Evolutionary conservation across 1,284 basidiomycete species (phyloP), one percentile per base, ranked within the genome.

Genomic region (Termitomyces sp.): DNA sequence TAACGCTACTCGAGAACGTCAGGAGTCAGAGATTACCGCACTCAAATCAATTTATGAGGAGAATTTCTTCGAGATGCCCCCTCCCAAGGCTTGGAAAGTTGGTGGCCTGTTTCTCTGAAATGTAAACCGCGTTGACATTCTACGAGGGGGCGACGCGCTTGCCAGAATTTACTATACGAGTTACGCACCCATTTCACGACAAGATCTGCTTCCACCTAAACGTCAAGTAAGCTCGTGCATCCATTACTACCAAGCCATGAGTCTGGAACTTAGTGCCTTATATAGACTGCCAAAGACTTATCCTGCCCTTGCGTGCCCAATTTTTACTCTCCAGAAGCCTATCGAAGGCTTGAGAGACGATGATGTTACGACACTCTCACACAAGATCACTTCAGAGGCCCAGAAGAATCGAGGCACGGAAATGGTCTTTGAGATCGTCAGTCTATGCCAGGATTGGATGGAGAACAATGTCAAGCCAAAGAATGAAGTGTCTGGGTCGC

Each of bases 81-180:
- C 87, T n/a, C 83, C 84, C 21, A 89, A 81, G 64, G 88, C 80
- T 54, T 91, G 89, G 88, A 90, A 88, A 79, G 88, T 87, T 48
- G 26, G 64, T 66, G 10, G 1, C 46, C 48, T 31, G 41, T 39
- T 50, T 49, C 52, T 28, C 36, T 55, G 46, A 15, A 10, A 15
- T 56, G 54, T 12, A 19, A 28, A 28, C 41, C 13, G 9, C 50
- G 24, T 44, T 55, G 36, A 31, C 36, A 28, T 50, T 61, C 58
- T 45, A 17, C 44, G 0, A 58, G 90, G 88, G 81, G 79, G 88
- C 88, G 31, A 70, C 75, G 31, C 74, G 84, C 61, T 71, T 86
- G 34, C 84, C 80, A 50, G 88, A 90, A 70, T 90, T 90, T 68
- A 80, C 81, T 55, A 84, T 92, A 61, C 78, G 78, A 63, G 79